These are phyloP conservation scores for Phytophthora pini DNA, from an alignment of 352 stramenopile genomes.

Conservation along the genomic window DNA sequence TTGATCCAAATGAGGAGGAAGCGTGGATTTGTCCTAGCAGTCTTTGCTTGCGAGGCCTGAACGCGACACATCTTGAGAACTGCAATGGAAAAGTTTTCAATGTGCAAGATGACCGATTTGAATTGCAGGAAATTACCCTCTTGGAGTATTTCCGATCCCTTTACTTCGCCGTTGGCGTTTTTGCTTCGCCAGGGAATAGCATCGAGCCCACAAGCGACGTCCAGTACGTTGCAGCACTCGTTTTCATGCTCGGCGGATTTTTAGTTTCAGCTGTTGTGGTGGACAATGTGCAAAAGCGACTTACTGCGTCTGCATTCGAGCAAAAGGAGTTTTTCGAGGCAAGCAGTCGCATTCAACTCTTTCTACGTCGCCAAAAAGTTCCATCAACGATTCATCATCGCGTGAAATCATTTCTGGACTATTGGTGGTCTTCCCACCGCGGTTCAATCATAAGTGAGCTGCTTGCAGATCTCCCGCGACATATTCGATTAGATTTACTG, in stretches of 20 bases:
- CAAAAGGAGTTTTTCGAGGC: slow-evolving; percentile 6
- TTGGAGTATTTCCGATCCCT: slow-evolving; percentile 48
- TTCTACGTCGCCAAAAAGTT: too few species aligned
- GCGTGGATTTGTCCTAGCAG: slow-evolving; percentile 17
- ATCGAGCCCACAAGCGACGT: slow-evolving; percentile 38
- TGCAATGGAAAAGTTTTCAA: slow-evolving; percentile 6
- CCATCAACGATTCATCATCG: too few species aligned
- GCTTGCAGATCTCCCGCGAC: too few species aligned
- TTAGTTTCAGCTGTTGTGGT: slow-evolving; percentile 26
- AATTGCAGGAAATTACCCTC: slow-evolving; percentile 6
- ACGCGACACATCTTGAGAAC: slow-evolving; percentile 22
- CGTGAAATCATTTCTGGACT: too few species aligned
- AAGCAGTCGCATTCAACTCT: too few species aligned
- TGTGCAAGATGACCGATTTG: not conserved
- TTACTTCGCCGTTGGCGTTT: slow-evolving; percentile 41
- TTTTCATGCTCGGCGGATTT: slow-evolving; percentile 33
- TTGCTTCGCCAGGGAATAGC: slow-evolving; percentile 41
- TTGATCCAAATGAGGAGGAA: slow-evolving; percentile 10
- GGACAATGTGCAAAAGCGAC: too few species aligned
- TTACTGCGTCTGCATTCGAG: too few species aligned
- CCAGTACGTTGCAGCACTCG: slow-evolving; percentile 40
- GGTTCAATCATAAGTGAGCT: too few species aligned
- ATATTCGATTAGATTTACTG: too few species aligned
- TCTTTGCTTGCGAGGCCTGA: slow-evolving; percentile 4
- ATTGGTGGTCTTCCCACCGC: too few species aligned